Conservation (phyloP, 768 basidiomycete genomes). For the Boletus insuetus region DNA sequence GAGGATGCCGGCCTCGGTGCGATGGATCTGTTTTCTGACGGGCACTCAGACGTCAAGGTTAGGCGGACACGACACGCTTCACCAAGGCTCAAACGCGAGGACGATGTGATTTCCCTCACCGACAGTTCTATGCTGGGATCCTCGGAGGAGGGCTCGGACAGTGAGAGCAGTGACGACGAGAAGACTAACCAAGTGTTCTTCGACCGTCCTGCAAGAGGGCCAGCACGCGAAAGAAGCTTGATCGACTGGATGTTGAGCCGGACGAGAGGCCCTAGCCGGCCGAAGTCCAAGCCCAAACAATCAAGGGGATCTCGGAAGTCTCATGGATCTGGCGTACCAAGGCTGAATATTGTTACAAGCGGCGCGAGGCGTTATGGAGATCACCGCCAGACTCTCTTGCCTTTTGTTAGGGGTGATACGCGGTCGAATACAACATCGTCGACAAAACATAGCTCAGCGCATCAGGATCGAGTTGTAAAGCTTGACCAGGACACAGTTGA, state of each 20-base stretch:
- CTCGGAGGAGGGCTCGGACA: conserved; percentile 14
- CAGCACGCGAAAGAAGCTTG: conserved; percentile 42
- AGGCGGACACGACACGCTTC: conserved; percentile 20
- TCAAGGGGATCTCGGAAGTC: conserved; percentile 11
- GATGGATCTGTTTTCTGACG: conserved; percentile 11
- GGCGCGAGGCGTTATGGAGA: conserved; percentile 34
- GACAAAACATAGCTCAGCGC: conserved; percentile 6
- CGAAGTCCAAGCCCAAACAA: conserved; percentile 15
- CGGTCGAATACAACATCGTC: conserved; percentile 3
- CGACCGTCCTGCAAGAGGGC: conserved; percentile 20
- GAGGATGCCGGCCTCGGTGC: background rate
- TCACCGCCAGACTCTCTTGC: conserved; percentile 40
- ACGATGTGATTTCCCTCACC: conserved; percentile 25
- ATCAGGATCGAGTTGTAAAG: conserved; percentile 9
- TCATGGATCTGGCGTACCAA: conserved; percentile 8
- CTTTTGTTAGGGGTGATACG: conserved; percentile 27
- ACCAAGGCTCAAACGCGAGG: background rate
- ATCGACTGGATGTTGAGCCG: conserved; percentile 70
- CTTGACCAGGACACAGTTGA: conserved; percentile 3
- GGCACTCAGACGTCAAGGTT: conserved; percentile 17
- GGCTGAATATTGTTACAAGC: conserved; percentile 38
- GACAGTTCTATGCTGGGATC: conserved; percentile 9
- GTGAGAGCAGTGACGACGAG: conserved; percentile 27
- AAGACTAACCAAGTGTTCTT: conserved; percentile 36
- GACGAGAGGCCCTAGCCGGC: conserved; percentile 25